Base-by-base conservation (phyloP, 495 filamentous ascomycete genomes). In the Chlorociboria aeruginascens region DNA sequence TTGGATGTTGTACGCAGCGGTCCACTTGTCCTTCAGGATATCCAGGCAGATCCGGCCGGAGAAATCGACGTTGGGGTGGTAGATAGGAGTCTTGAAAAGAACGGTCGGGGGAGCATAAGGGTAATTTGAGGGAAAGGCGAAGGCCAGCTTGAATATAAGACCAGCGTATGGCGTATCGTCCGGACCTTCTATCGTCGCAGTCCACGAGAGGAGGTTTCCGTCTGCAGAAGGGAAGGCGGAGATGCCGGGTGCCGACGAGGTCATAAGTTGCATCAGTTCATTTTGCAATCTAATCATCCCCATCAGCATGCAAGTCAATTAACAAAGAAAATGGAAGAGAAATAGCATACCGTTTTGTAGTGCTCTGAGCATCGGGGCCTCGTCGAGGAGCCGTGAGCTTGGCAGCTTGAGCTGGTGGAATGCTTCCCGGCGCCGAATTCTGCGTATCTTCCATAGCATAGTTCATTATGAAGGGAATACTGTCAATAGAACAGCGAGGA, bases 11-110 rank as follows among this genome's bases (percentile, higher is more conserved):
- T 95, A 94, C 11, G 90, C 86, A 10, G 76, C 69, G 53, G 87
- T 94, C 92, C 92, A 97, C 69, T 95, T 95, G 61, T 96, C 92
- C 72, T 95, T 95, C 43, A 99, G 70, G 56, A 99, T 99, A 65
- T 97, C 93, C 49, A 99, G 72, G 63, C 88, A 95, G 65, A 95
- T 94, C 45, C 86, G 77, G 34, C 87, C 88, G 7, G 87, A 88
- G 66, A 92, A 90, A 63, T 93, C 88, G 52, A 95, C 83, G 54
- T 95, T 95, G 20, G 89, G 89, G 56, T 95, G 89, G 67, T 90
- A 93, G 64, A 95, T 93, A 11, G 86, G 86, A 0, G 89, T 94
- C 62, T 83, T 88, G 75, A 92, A 95, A 34, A 95, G 73, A 12
- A 99, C 90, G 16, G 83, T 86, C 1, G 92, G 92, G n/a, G 92